Evolutionary conservation across 805 yeast species (phyloP).

Genomic region (Metschnikowia anglica): DNA sequence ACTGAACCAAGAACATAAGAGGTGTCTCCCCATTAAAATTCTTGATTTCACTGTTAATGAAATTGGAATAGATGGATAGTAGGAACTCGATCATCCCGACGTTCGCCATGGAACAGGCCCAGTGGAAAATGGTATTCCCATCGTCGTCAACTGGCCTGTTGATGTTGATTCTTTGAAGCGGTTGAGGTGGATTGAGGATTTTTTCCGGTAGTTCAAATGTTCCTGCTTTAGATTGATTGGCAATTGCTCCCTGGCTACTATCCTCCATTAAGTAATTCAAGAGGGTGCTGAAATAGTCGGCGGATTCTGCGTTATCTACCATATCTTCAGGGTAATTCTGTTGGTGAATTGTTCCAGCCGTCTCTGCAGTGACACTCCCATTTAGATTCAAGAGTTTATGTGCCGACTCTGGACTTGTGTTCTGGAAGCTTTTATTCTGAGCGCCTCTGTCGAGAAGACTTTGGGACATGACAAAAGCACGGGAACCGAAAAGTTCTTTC

Average conservation of each 20-base stretch:
- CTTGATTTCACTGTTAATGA: constrained; percentile 67
- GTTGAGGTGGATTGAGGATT: constrained; percentile 55
- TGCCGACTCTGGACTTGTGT: constrained; percentile 9
- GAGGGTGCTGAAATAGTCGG: constrained; percentile 43
- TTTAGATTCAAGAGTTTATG: constrained; percentile 28
- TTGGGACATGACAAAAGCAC: constrained; percentile 24
- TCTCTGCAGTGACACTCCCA: constrained; percentile 27
- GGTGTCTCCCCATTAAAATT: constrained; percentile 89
- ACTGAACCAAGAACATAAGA: constrained; percentile 47
- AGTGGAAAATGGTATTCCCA: constrained; percentile 91
- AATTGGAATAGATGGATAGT: constrained; percentile 58
- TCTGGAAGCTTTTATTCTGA: constrained; percentile 2
- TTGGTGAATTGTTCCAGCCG: constrained; percentile 24
- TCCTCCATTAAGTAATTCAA: constrained; percentile 56
- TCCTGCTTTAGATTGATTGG: neutral
- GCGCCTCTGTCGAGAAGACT: constrained; percentile 4
- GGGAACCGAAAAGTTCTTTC: constrained; percentile 42
- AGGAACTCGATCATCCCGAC: constrained; percentile 63
- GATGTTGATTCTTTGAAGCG: constrained; percentile 54
- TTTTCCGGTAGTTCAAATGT: constrained; percentile 33
- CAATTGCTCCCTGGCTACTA: constrained; percentile 17
- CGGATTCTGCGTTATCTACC: constrained; percentile 13
- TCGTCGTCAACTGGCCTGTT: constrained; percentile 90
- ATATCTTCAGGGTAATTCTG: constrained; percentile 2
- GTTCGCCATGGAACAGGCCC: constrained; percentile 93